Percentiles rank a stretch among this genome's conserved stretches.
phyloP scores from a whole-genome alignment of 208 protist genomes.

The Vickermania ingenoplastis region DNA sequence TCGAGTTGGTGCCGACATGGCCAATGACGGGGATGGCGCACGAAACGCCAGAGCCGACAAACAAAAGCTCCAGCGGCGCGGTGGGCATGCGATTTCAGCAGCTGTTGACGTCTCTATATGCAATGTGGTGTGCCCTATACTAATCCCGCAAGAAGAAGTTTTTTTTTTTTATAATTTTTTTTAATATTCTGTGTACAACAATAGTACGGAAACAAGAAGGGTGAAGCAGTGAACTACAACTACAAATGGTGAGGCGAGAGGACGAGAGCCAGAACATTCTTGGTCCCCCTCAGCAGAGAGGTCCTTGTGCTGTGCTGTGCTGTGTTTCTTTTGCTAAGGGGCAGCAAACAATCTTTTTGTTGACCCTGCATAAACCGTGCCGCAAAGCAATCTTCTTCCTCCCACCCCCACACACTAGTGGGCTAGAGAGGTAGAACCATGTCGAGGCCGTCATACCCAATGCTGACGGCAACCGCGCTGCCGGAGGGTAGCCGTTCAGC shows the following conservation, averaged over 20 bases:
- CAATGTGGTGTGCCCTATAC: background rate
- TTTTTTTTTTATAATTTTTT: slow-evolving; percentile 4
- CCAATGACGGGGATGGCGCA: slow-evolving; percentile 78
- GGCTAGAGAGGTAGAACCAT: slow-evolving; percentile 29
- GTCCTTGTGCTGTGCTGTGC: no score
- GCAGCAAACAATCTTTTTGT: no score
- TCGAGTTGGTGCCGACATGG: slow-evolving; percentile 19
- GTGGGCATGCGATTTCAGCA: background rate
- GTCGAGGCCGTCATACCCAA: slow-evolving; percentile 66
- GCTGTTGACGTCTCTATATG: background rate
- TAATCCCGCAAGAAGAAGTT: no score
- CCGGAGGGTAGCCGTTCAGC: slow-evolving; percentile 14
- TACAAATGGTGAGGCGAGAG: no score
- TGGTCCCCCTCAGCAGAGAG: no score
- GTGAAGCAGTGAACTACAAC: background rate
- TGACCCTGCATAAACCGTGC: no score
- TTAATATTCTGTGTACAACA: slow-evolving; percentile 1
- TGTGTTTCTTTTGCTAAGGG: no score
- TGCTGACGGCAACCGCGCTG: slow-evolving; percentile 36
- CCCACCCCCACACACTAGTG: no score
- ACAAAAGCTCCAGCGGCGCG: slow-evolving; percentile 10
- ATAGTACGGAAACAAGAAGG: background rate
- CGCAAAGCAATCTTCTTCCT: no score
- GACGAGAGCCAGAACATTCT: no score
- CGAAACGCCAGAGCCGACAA: slow-evolving; percentile 77